A percentile compares a stretch with the other conserved stretches of the same genome.
These are phyloP conservation scores for Moesziomyces antarcticus DNA, from an alignment of 1,284 basidiomycete species.

Conservation along the genomic window DNA sequence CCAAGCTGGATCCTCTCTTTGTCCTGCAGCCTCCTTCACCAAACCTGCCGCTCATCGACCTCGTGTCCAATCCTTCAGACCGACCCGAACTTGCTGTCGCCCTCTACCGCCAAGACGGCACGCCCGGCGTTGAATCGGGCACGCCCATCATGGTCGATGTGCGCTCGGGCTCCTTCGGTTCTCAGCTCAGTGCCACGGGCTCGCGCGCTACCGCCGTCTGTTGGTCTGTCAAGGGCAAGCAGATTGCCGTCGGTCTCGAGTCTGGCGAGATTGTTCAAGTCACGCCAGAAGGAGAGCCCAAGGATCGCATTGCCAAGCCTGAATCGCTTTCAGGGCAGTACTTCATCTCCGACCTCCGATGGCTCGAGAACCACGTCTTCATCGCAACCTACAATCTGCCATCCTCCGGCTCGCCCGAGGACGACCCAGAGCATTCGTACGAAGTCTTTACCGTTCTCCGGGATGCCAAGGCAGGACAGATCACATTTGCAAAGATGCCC, in stretches of 20 bases:
- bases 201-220: slow-evolving; percentile 71
- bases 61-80: slow-evolving; percentile 70
- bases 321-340: slow-evolving; percentile 70
- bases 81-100: slow-evolving; percentile 67
- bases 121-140: slow-evolving; percentile 58
- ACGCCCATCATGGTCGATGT: slow-evolving; percentile 48
- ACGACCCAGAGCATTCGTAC: slow-evolving; percentile 70
- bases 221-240: slow-evolving; percentile 89
- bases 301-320: slow-evolving; percentile 75
- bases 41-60: slow-evolving; percentile 34
- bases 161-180: slow-evolving; percentile 35
- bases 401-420: slow-evolving; percentile 22
- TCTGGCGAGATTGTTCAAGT: slow-evolving; percentile 80
- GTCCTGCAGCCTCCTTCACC: slow-evolving; percentile 42
- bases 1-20: slow-evolving; percentile 35
- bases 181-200: slow-evolving; percentile 32
- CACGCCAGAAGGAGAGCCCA: slow-evolving; percentile 73
- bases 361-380: slow-evolving; percentile 81
- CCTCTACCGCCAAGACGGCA: slow-evolving; percentile 64
- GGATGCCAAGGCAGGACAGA: slow-evolving; percentile 74
- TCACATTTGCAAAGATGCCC: slow-evolving; percentile 71
- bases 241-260: slow-evolving; percentile 79
- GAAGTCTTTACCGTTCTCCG: slow-evolving; percentile 75
- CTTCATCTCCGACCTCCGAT: slow-evolving; percentile 72
- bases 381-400: slow-evolving; percentile 75